Evolutionary conservation across 169 alveolate species (phyloP).

Genomic region (Babesia divergens): DNA sequence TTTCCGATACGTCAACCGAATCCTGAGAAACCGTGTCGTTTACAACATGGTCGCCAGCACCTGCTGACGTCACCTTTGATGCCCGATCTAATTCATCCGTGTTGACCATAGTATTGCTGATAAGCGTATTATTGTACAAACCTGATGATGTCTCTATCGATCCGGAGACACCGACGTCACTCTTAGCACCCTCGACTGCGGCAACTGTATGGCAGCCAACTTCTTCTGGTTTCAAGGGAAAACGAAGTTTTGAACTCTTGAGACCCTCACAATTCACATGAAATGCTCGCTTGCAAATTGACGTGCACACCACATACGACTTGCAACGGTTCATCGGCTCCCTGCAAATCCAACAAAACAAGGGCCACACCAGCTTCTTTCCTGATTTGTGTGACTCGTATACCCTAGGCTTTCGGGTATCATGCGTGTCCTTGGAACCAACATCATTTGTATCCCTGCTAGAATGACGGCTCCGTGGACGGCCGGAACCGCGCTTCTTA

Average conservation of each 20-base stretch:
- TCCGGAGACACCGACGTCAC: too few species aligned
- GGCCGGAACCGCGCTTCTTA: too few species aligned
- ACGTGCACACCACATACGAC: constrained; percentile 36
- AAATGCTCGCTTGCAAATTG: constrained; percentile 37
- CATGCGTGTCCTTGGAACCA: not conserved
- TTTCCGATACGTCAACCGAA: too few species aligned
- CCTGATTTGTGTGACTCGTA: not conserved
- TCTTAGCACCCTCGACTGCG: too few species aligned
- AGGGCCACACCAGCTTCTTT: constrained; percentile 57
- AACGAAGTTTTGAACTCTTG: not conserved
- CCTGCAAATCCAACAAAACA: constrained; percentile 61
- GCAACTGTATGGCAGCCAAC: too few species aligned
- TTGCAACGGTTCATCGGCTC: constrained; percentile 28
- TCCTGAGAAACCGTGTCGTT: not conserved
- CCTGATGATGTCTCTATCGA: too few species aligned
- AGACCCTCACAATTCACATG: constrained; percentile 40
- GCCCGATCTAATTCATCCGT: too few species aligned
- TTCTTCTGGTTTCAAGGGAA: not conserved
- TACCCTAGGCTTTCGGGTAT: not conserved
- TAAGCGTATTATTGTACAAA: too few species aligned
- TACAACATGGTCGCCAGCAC: not conserved
- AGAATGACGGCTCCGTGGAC: too few species aligned
- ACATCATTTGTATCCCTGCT: too few species aligned
- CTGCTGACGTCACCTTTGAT: too few species aligned
- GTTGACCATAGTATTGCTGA: too few species aligned